Conservation (phyloP, 169 alveolate species). For the Eimeria necatrix region DNA sequence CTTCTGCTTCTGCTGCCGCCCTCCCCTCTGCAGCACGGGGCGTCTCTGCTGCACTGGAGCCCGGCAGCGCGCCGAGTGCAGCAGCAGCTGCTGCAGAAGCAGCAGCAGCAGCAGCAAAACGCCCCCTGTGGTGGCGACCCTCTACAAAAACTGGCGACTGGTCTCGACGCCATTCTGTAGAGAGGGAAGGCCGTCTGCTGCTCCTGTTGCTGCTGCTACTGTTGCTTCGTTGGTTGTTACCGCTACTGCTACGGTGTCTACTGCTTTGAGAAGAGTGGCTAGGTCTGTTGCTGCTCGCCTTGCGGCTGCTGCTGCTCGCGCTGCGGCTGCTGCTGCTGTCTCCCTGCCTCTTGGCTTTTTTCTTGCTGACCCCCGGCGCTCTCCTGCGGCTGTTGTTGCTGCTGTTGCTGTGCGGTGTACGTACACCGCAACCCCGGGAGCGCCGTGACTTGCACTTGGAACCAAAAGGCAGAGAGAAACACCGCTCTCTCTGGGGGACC, state of each 20-base stretch:
- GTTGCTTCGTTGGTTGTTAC: neutral
- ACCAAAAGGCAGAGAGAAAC: neutral
- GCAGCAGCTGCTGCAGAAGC: conserved; percentile 39
- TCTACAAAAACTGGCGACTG: neutral
- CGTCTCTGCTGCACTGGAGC: conserved; percentile 28
- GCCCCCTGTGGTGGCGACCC: neutral
- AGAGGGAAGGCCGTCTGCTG: conserved; percentile 19
- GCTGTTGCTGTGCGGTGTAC: conserved; percentile 14
- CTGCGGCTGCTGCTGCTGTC: conserved; percentile 38
- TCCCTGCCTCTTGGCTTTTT: neutral
- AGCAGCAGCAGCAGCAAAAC: neutral
- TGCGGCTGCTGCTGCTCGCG: conserved; percentile 36
- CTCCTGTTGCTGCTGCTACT: conserved; percentile 35
- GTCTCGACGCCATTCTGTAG: neutral
- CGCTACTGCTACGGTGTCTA: neutral
- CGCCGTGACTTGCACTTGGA: neutral
- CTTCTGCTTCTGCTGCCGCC: conserved; percentile 55
- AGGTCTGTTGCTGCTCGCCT: neutral
- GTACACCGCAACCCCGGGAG: neutral
- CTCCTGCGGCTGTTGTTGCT: conserved; percentile 19
- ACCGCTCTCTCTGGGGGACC: neutral
- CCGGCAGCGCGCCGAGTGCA: neutral
- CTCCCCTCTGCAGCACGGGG: neutral
- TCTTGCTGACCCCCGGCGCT: neutral
- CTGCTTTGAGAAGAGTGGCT: neutral